These are phyloP conservation scores for Penicillium sp. DNA, from an alignment of 2,329 filamentous ascomycete genomes.

Conservation along the genomic window DNA sequence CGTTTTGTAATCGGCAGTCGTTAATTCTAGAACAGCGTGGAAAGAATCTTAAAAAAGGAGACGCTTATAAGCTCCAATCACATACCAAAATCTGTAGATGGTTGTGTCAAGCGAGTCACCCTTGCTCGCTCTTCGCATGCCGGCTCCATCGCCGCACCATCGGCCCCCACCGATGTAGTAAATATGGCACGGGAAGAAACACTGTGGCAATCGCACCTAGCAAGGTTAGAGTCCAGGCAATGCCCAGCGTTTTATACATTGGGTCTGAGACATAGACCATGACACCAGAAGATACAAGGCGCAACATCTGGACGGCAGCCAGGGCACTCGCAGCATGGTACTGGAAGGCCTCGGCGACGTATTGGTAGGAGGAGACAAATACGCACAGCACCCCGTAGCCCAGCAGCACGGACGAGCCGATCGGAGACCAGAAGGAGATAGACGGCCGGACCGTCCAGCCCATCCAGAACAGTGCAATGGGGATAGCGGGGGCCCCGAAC, in stretches of 20 bases:
- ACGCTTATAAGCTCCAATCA: no score
- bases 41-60: no score
- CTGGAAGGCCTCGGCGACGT: conserved; percentile 12
- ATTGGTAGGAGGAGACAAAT: conserved; percentile 13
- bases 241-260: background rate
- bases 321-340: conserved; percentile 10
- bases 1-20: no score
- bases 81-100: no score
- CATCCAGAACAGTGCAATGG: background rate
- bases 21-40: background rate
- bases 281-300: conserved; percentile 1
- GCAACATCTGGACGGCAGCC: conserved; percentile 9
- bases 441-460: background rate
- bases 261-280: background rate
- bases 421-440: background rate
- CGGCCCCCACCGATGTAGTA: background rate
- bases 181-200: background rate
- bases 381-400: conserved; percentile 7
- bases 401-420: conserved; percentile 2
- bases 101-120: background rate
- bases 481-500: background rate
- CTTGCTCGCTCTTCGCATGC: background rate
- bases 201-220: background rate
- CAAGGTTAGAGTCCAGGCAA: background rate
- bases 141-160: background rate